Conservation (phyloP, 1,284 basidiomycete genomes). For the Rugosomyces carneus region DNA sequence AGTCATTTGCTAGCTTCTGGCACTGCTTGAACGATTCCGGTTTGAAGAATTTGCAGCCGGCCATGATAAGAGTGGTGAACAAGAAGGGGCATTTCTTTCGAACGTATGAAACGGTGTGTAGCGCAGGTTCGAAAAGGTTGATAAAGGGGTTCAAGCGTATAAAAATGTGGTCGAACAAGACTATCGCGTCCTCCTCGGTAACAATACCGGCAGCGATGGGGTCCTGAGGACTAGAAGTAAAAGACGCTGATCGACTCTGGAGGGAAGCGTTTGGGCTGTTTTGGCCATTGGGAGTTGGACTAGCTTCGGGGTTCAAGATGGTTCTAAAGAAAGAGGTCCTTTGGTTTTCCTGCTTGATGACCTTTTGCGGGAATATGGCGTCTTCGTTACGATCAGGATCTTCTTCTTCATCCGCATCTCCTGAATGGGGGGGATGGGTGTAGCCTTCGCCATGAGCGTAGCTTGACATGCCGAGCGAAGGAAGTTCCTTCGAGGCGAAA, state of each 20-base stretch:
- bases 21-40: slow-evolving; percentile 61
- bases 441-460: slow-evolving; percentile 31
- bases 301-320: slow-evolving; percentile 66
- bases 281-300: slow-evolving; percentile 30
- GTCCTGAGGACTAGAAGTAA: slow-evolving; percentile 43
- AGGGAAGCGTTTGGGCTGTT: slow-evolving; percentile 28
- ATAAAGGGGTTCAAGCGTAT: slow-evolving; percentile 79
- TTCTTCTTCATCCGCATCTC: slow-evolving; percentile 55
- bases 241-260: slow-evolving; percentile 25
- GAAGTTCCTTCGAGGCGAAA: slow-evolving; percentile 40
- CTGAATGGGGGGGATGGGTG: slow-evolving; percentile 34
- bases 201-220: slow-evolving; percentile 66
- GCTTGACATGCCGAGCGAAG: slow-evolving; percentile 36
- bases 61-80: slow-evolving; percentile 78
- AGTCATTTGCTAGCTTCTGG: slow-evolving; percentile 63
- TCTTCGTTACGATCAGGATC: slow-evolving; percentile 54
- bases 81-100: slow-evolving; percentile 71
- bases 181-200: slow-evolving; percentile 57
- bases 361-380: slow-evolving; percentile 61
- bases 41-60: slow-evolving; percentile 80
- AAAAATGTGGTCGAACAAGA: slow-evolving; percentile 71
- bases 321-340: slow-evolving; percentile 74
- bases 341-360: slow-evolving; percentile 64
- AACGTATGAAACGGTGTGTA: slow-evolving; percentile 71
- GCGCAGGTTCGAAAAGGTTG: slow-evolving; percentile 74